Base-by-base conservation (phyloP, 2,329 filamentous ascomycete genomes). In the Neopestalotiopsis clavispora region DNA sequence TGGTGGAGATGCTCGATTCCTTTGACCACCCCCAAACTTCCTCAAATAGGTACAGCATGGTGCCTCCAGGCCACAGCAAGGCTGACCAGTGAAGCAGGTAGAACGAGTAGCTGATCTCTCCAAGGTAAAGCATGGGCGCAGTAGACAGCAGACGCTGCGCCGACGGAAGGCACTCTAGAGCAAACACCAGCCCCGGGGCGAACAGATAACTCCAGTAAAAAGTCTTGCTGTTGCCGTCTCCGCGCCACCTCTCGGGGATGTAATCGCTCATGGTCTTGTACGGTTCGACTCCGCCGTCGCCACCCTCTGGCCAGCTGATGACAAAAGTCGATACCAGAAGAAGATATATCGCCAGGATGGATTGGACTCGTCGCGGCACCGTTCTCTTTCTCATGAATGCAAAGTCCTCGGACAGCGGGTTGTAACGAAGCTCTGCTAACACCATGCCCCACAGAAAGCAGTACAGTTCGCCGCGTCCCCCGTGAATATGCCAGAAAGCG, bases 61-160 rank as follows among this genome's bases (percentile, higher is more conserved):
- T 23, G 12, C 4, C 10, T 4, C 66, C 66, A 6, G 49, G 59
- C 45, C 30, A 56, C 14, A 38, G 12, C 38, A 56, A 68, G 4
- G 52, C 45, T 28, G 52, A 13, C 42, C 59, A 68, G 23, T 68
- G 66, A 14, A 68, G 42, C 40, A 68, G 66, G 59, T 68, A 68
- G 17, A 68, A 68, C 1, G 66, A 52, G 59, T 30, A 68, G 42
- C 66, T 68, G 40, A 68, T 63, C 30, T 68, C 66, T 10, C 66
- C 66, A 6, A 68, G 28, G 56, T 68, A 68, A 13, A 68, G 30
- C 12, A 64, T 64, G 2, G 60, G 59, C 10, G 34, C 12, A 12
- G 59, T 40, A 10, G 58, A 63, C n/a, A 68, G 59, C n/a, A 67
- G 30, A 30, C 56, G 40, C n/a, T 60, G 65, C 23, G 40, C 56